These are phyloP conservation scores for Rhododendron simsii DNA, from an alignment of 148 eudicot species.

Conservation along the genomic window DNA sequence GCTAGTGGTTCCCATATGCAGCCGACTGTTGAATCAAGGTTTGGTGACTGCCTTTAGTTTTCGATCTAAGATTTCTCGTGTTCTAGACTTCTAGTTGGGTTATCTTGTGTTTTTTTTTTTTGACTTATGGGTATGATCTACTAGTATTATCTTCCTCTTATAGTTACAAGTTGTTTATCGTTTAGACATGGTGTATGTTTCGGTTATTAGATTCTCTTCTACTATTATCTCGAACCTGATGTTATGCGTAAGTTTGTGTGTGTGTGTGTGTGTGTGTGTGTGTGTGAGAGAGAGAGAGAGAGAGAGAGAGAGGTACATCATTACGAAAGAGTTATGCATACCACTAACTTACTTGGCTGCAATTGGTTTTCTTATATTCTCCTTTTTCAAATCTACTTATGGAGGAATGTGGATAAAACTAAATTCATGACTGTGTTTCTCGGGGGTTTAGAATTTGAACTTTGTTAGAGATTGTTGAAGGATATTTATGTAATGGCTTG, in stretches of 20 bases:
- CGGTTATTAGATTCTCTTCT: neutral
- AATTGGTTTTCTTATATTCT: neutral
- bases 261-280: neutral
- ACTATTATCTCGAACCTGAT: neutral
- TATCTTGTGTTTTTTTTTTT: neutral
- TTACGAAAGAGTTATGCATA: neutral
- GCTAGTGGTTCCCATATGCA: slow-evolving; percentile 41
- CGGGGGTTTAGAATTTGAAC: neutral
- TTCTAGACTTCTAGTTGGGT: neutral
- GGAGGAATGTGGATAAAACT: neutral
- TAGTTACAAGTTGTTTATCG: neutral
- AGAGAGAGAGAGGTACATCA: neutral
- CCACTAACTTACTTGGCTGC: neutral
- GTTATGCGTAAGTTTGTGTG: neutral
- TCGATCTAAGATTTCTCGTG: slow-evolving; percentile 19
- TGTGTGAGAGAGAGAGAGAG: neutral
- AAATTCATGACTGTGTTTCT: neutral
- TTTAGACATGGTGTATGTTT: neutral
- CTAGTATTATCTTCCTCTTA: neutral
- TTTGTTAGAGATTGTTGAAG: neutral
- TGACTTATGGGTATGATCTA: neutral
- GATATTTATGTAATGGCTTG: neutral
- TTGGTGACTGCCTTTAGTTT: slow-evolving; percentile 6
- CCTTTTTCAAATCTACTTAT: neutral
- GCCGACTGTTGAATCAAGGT: slow-evolving; percentile 47